These are phyloP conservation scores for Skeletonema menzelii DNA, from an alignment of 108 stramenopile genomes.

Conservation along the genomic window DNA sequence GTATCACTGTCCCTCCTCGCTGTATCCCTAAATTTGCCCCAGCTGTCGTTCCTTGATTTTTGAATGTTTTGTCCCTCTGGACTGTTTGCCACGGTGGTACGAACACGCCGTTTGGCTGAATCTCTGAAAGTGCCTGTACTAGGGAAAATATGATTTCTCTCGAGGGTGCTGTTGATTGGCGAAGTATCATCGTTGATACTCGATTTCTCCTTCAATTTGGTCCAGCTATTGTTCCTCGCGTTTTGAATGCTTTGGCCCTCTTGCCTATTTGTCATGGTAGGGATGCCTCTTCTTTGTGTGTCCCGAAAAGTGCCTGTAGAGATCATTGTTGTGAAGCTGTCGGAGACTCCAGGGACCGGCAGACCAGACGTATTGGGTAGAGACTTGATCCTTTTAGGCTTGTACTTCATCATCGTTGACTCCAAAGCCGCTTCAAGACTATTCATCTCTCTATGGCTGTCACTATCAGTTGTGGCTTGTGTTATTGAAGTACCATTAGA, in stretches of 20 bases:
- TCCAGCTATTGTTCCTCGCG: background rate
- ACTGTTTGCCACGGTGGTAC: background rate
- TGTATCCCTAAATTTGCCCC: background rate
- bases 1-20: background rate
- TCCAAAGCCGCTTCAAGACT: background rate
- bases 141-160: background rate
- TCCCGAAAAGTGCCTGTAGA: background rate
- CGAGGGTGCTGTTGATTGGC: background rate
- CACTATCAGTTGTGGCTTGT: background rate
- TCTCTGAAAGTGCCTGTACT: background rate
- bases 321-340: background rate
- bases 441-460: background rate
- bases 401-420: background rate
- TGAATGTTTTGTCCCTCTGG: background rate
- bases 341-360: background rate
- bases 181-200: background rate
- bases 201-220: background rate
- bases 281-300: background rate
- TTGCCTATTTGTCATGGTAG: background rate
- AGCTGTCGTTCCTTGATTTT: background rate
- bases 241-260: background rate
- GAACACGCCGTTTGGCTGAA: background rate
- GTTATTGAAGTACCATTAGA: background rate
- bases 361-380: background rate
- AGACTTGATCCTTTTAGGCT: background rate